Base-by-base conservation (phyloP, 2,329 filamentous ascomycete genomes). In the Zalaria sp. region DNA sequence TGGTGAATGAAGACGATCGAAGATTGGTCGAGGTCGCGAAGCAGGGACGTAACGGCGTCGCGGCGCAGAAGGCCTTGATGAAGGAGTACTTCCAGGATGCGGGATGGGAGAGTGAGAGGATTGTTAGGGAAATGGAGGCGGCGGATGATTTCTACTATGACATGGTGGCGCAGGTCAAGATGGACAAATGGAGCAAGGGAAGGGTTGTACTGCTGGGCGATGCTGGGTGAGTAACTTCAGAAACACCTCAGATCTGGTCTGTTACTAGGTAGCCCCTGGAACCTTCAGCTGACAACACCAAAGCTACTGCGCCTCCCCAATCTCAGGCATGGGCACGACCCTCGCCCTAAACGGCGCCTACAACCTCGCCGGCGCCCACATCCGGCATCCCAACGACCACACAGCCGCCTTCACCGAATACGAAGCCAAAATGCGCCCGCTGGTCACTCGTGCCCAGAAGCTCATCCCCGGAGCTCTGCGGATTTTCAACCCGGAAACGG, bases 81-180 rank as follows among this genome's bases (percentile, higher is more conserved):
- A 40, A 47, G 25, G 48, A 53, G 26, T 37, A 51, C 10, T 55
- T 51, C 45, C 40, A 43, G 4, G 50, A 52, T 38, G 47, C 47
- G 4, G 52, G 52, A 3, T 56, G 53, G 53, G 56, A 64, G 41
- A 51, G 53, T 4, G 45, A 51, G 0, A 41, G 46, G 18, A 38
- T 64, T 3, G 38, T 69, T 0, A 46, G 56, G 5, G 63, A 51
- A 2, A 64, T 71, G 62, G 50, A 57, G 27, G 51, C 49, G 1
- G 51, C 59, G 0, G 49, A 62, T 0, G 61, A 70, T 42, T 69
- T 67, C 47, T 71, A 70, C 49, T 63, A 60, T 44, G 58, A 65
- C 27, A 57, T 62, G 11, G 50, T 63, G n/a, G 60, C 55, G 4
- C 59, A 64, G 37, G 55, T 66, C 36, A 59, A 57, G 37, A 54